Evolutionary conservation across 1,284 basidiomycete genomes (phyloP), one percentile per base, ranked within the genome.

Genomic region (Rhodotorula mucilaginosa): DNA sequence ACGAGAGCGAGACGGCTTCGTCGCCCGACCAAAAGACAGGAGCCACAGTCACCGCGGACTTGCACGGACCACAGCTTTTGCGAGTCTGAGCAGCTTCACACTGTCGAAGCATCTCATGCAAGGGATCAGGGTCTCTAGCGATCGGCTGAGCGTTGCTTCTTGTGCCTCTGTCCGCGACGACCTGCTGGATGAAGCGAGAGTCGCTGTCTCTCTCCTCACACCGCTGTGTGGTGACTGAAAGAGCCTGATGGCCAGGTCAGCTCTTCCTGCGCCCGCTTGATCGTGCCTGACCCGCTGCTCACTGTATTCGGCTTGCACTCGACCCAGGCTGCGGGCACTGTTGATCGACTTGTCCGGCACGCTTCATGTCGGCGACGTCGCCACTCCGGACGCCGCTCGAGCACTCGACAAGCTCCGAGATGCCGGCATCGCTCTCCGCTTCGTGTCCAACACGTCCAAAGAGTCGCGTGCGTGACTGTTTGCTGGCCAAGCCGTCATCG

Each of bases 291-390:
- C 5, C 8, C 18, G 3, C 10, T 21, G 15, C 54, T 47, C n/a
- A 23, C 65, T 46, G n/a, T 39, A 21, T 15, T 0, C 19, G 47
- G 3, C 23, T 5, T 16, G 31, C 52, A 26, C 26, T 12, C 29
- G 15, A 18, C 19, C 10, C 57, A 70, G 69, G 13, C 46, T 75
- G 1, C 52, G 64, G 13, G 88, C 85, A 0, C 77, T 90, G 0
- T 84, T 90, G 34, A 85, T 90, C 70, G 89, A 90, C 75, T 84
- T 90, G 21, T 89, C 87, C 18, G 89, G 89, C 0, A 90, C 87
- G 2, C 80, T 90, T 5, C 86, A 89, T 65, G 81, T 88, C 60
- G 88, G 87, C 48, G 79, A 82, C 2, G 80, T 80, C 0, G 82
- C 87, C 0, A 88, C 84, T 0, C 83, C 83, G 0, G 79, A 82